Evolutionary conservation across 768 basidiomycete species (phyloP), one percentile per base, ranked within the genome.

Genomic region (Sistotremastrum niveocremeum): DNA sequence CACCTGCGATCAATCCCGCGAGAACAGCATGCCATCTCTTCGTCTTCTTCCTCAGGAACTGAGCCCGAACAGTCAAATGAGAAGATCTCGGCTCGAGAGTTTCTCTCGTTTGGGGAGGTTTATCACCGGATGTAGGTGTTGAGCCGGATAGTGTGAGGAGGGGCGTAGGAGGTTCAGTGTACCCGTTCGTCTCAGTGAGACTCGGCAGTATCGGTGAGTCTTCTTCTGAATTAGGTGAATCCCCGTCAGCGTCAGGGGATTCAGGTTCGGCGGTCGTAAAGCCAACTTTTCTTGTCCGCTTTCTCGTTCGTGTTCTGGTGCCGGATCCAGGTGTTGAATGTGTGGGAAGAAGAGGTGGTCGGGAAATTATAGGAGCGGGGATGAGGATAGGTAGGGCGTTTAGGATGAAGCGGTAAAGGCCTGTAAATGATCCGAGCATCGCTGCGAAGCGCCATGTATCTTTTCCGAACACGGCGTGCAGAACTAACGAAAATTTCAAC

Each of bases 371-470:
- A 3, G 59, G 54, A n/a, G 47, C 48, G 2, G 78, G 79, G 32
- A 84, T 68, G 6, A 86, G 58, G 47, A 88, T 73, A 2, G 84
- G 86, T 7, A 90, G 70, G 0, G 78, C 69, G 54, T 90, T 90
- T 6, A 89, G 70, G 47, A 87, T 67, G 56, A 79, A 71, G 58
- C 84, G 88, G 64, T 93, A 91, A 5, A 88, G 52, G 1, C 77
- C 69, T 1, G 82, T 80, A 51, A 90, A 89, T 1, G 80, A 76
- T 20, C 79, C 84, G 35, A 97, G 67, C 88, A 93, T 93, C 0
- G 81, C 77, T 4, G 81, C 86, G 51, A 94, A 93, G 12, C 91
- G 69, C 56, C 83, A 73, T 0, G 86, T 80, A 56, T 95, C 91
- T 37, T 67, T 51, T 0, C 90, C 90, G 52, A 95, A 85, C 39